Evolutionary conservation across 1,284 basidiomycete species (phyloP).

Genomic region (Naganishia sp.): DNA sequence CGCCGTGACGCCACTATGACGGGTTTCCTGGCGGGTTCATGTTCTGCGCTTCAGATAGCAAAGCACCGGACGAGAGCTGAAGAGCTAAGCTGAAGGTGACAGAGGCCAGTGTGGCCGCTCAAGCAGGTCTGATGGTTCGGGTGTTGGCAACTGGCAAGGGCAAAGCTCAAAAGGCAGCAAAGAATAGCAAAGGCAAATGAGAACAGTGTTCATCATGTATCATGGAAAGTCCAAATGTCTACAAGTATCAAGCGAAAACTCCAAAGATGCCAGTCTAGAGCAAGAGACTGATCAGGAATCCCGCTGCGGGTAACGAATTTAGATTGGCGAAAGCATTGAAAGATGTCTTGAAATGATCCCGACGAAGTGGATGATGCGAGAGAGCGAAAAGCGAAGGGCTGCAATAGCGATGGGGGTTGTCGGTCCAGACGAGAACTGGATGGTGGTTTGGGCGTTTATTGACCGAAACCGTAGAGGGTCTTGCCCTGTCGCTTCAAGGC

Average conservation of each 20-base stretch:
- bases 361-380: conserved; percentile 10
- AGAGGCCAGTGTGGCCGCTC: too few species aligned
- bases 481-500: conserved; percentile 88
- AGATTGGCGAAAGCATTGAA: neutral
- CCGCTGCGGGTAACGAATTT: conserved; percentile 10
- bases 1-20: too few species aligned
- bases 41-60: too few species aligned
- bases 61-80: too few species aligned
- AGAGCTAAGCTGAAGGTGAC: too few species aligned
- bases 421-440: neutral
- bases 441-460: conserved; percentile 18
- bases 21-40: too few species aligned
- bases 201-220: conserved; percentile 30
- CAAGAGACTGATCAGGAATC: conserved; percentile 27
- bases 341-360: neutral
- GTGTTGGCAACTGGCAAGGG: too few species aligned
- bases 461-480: conserved; percentile 72
- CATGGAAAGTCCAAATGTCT: conserved; percentile 23
- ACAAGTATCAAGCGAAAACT: neutral
- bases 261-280: conserved; percentile 13
- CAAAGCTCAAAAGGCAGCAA: neutral
- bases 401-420: conserved; percentile 6
- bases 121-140: too few species aligned
- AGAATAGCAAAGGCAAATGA: conserved; percentile 5
- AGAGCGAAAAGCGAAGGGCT: conserved; percentile 28